Percentiles rank a stretch among this genome's conserved stretches.
Evolutionary conservation across 1,284 basidiomycete species (phyloP).

Genomic region (Xerocomus nothofagi): DNA sequence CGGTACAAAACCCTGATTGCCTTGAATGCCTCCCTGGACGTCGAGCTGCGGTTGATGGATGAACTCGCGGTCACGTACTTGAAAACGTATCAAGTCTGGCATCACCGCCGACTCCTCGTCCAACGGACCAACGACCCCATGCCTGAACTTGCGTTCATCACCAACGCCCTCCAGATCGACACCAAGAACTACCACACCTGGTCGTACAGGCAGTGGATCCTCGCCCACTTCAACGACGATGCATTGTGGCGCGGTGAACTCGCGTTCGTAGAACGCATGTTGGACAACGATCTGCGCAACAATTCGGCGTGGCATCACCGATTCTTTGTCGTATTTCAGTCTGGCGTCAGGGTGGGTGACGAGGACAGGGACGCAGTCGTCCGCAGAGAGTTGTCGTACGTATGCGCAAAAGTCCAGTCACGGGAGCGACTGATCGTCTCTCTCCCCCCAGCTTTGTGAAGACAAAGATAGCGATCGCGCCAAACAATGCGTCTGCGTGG

Average conservation of each 20-base stretch:
- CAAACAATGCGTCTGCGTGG: constrained; percentile 93
- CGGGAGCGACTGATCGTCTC: constrained; percentile 5
- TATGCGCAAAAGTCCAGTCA: neutral
- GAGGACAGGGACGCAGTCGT: constrained; percentile 57
- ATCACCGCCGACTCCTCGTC: constrained; percentile 86
- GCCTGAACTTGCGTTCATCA: constrained; percentile 79
- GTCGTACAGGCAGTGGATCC: constrained; percentile 91
- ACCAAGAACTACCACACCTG: constrained; percentile 97
- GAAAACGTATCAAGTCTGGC: constrained; percentile 98
- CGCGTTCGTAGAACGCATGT: constrained; percentile 73
- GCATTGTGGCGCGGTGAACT: constrained; percentile 78
- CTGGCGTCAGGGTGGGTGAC: constrained; percentile 58
- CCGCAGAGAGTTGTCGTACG: constrained; percentile 72
- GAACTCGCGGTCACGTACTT: constrained; percentile 77
- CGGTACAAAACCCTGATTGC: constrained; percentile 81
- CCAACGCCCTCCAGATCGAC: constrained; percentile 67
- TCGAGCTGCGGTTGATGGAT: constrained; percentile 83
- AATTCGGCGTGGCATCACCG: constrained; percentile 99
- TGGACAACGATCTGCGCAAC: constrained; percentile 83
- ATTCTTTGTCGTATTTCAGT: constrained; percentile 87
- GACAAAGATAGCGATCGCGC: constrained; percentile 79
- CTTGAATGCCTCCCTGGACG: constrained; percentile 63
- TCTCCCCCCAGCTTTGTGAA: constrained; percentile 53
- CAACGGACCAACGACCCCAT: constrained; percentile 52
- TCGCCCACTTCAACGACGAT: constrained; percentile 76